Base-by-base conservation (phyloP, 192 early-diverging fungal species). In the Entomortierella chlamydospora region DNA sequence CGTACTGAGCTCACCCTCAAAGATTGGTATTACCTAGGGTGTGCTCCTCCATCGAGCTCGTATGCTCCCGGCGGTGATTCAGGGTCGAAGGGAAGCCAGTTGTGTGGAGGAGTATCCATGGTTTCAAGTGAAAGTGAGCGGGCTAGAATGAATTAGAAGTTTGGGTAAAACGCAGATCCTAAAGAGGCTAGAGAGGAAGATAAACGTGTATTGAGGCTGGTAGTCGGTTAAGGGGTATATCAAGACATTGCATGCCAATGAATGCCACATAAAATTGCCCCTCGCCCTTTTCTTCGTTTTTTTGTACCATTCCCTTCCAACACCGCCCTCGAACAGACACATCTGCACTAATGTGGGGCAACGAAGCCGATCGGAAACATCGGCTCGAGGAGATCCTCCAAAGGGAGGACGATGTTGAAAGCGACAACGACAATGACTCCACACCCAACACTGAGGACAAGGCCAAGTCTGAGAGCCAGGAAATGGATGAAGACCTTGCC, bases 341-440 rank as follows among this genome's bases (percentile, higher is more conserved):
- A 25, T 57, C 41, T 18, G 22, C 39, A 11, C 31, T 57, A 39
- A 78, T 70, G 61, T 60, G 45, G 66, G 74, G 61, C n/a, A 64
- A 78, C 56, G 67, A 70, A 8, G 61, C 76, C 28, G 76, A 79
- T 55, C 45, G 76, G 50, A 79, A 79, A 63, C 76, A 79, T 61
- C 67, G 76, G 6, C 70, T 83, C 26, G 73, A 83, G 58, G 73
- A 71, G 65, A 78, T 78, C 64, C 68, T 73, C 47, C 64, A 72
- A 57, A 70, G 67, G 29, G 83, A 77, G 43, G 61, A 80, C 31
- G 23, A 67, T 34, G 29, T 25, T 26, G 81, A 84, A 18, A 64
- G 50, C 54, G 83, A 88, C 37, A 59, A 58, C 28, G 82, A 83
- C 29, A 67, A 70, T 28, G 74, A 64, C 23, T 31, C 28, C 25